These are phyloP conservation scores for Trametes punicea DNA, from an alignment of 768 basidiomycete species.

Conservation along the genomic window DNA sequence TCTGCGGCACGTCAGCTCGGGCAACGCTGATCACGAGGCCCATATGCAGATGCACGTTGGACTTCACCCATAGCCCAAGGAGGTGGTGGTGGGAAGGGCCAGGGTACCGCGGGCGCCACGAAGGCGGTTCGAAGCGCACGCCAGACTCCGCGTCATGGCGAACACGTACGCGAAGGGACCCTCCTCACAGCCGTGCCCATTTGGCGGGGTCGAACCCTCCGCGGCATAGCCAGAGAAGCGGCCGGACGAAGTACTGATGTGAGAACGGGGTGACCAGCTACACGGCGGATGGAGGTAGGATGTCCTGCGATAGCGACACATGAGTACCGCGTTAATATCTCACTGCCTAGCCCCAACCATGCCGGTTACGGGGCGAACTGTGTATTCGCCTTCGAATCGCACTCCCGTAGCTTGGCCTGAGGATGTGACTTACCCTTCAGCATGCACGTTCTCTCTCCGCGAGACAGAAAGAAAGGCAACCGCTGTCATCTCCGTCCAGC, in stretches of 20 bases:
- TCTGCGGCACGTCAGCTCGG: conserved; percentile 12
- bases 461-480: too few relatives aligned
- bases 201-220: conserved; percentile 6
- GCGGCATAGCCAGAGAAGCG: conserved; percentile 5
- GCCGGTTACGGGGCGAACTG: background rate
- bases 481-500: background rate
- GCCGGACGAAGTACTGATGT: conserved; percentile 12
- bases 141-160: background rate
- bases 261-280: conserved; percentile 1
- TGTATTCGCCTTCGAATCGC: background rate
- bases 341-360: background rate
- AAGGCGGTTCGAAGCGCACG: background rate
- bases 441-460: too few relatives aligned
- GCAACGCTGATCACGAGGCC: conserved; percentile 13
- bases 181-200: background rate
- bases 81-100: background rate
- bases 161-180: conserved; percentile 1
- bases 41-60: conserved; percentile 7
- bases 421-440: too few relatives aligned
- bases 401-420: background rate
- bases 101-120: background rate
- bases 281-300: background rate
- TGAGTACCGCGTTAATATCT: conserved; percentile 1
- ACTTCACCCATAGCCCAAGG: background rate
- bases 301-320: conserved; percentile 14